Base-by-base conservation (phyloP, 306 rosid genomes). In the Trichosanthes truncata region DNA sequence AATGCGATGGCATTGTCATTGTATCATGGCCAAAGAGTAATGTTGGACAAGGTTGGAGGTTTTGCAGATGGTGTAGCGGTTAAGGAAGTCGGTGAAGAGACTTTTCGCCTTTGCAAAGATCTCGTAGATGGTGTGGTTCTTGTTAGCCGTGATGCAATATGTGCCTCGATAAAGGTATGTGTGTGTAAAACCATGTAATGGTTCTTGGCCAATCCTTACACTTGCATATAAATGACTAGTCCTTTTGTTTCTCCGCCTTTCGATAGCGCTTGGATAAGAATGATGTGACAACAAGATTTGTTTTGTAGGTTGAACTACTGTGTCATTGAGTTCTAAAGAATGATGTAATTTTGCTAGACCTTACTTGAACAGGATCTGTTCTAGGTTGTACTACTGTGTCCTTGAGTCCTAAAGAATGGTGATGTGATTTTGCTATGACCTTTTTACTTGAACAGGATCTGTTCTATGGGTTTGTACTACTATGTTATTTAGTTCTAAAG, bases 1-100 rank as follows among this genome's bases (percentile, higher is more conserved):
- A 96, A 96, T 89, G 97, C 97, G 41, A 86, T 96, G 99, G 98
- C 99, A 1, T 77, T 93, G 78, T 93, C 99, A 36, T 85, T 95
- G 23, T 90, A 86, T 89, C 97, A 91, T 74, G 98, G 92, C 36
- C 85, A 90, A 52, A 93, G 99, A 83, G 89, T 95, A 82, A 72
- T 93, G 21, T 85, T 95, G 84, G 94, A 93, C 75, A 82, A 90
- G 87, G 96, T 90, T 45, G 99, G 99, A 83, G 93, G 93, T 55
- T 96, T 93, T 87, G 97, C 99, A 46, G 99, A 96, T 81, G 98
- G 99, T 73, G 98, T 96, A n/a, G 98, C 98, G 78, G 97, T 96
- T 66, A 93, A 93, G 84, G 99, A 96, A 87, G 99, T 96, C 17
- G 97, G 99, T 20, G 94, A 90, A 88, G 99, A 96, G 85, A 86